Evolutionary conservation across 805 yeast genomes (phyloP), one percentile per base, ranked within the genome.

Genomic region (Metschnikowia lochheadii): DNA sequence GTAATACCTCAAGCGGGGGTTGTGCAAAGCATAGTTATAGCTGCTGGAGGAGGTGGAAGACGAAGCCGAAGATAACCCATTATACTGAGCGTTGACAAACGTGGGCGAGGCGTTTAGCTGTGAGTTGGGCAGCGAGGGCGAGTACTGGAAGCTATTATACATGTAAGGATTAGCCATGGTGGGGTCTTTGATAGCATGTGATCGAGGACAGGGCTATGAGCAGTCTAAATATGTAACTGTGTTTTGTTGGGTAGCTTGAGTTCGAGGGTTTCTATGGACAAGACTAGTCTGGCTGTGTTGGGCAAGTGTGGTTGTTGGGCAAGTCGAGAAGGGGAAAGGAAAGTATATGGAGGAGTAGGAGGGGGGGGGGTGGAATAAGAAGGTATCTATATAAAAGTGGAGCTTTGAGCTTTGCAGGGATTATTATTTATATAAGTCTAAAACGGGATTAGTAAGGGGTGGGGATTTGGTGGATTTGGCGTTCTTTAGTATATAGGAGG

Each of bases 1-100:
- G 68, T 79, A 78, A 60, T 80, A 79, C 56, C 84, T 69, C 38
- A 82, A 78, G 39, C 85, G 66, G 20, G 77, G 76, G 31, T 76
- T 72, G 48, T 77, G 79, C 54, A 75, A 64, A 14, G 77, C 64
- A 53, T 70, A 70, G 56, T 60, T 67, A 39, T 66, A 55, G 11
- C 44, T 29, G 18, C 47, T 42, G 20, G 56, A 43, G 6, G 58
- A 48, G 7, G 58, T 20, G 14, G 58, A 40, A 14, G 58, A 51
- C 11, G 55, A 43, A 2, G 53, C 39, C 44, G 62, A 53, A 48
- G 59, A 53, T 35, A 55, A 40, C 6, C 49, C 39, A 42, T 50
- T 49, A 49, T 66, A 67, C 21, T 60, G 59, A 51, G 64, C 14
- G 15, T n/a, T 14, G 23, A 11, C 65, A 51, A 68, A 67, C 15